Conservation (phyloP, 305 asterid genomes). For the Petunia hybrid region DNA sequence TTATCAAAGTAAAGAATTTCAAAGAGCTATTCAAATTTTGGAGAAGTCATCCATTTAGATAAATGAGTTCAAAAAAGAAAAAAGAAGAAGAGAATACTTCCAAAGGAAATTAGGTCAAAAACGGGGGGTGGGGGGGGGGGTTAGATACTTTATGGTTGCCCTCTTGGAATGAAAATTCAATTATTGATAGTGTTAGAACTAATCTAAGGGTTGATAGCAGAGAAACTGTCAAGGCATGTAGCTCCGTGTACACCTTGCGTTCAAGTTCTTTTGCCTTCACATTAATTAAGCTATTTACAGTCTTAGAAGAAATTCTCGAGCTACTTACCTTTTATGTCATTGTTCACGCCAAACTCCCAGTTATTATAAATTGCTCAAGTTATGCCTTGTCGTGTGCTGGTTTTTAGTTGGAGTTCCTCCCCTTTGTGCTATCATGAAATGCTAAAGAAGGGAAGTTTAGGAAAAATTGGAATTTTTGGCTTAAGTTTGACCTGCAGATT, state of each 20-base stretch:
- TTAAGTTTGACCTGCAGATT: background rate
- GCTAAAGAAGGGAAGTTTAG: conserved; percentile 11
- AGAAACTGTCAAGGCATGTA: background rate
- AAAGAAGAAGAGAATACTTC: conserved; percentile 2
- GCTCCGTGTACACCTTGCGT: background rate
- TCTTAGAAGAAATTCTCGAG: background rate
- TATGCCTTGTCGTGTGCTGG: background rate
- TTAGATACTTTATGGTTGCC: background rate
- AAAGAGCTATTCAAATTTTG: background rate
- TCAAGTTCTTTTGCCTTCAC: background rate
- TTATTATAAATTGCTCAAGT: background rate
- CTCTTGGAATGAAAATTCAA: conserved; percentile 2
- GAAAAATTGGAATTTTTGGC: background rate
- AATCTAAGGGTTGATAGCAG: background rate
- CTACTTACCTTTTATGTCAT: conserved; percentile 1
- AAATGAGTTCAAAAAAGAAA: background rate
- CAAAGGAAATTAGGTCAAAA: background rate
- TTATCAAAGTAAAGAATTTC: background rate
- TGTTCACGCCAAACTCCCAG: background rate
- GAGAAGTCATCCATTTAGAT: background rate
- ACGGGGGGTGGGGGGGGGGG: background rate
- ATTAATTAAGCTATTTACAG: background rate
- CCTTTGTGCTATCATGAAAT: background rate
- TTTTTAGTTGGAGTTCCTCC: conserved; percentile 13
- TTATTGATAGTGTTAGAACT: background rate